Percentiles rank a stretch among this genome's conserved stretches.
Evolutionary conservation across 2,329 filamentous ascomycete species (phyloP).

Genomic region (Diaporthe sp.): DNA sequence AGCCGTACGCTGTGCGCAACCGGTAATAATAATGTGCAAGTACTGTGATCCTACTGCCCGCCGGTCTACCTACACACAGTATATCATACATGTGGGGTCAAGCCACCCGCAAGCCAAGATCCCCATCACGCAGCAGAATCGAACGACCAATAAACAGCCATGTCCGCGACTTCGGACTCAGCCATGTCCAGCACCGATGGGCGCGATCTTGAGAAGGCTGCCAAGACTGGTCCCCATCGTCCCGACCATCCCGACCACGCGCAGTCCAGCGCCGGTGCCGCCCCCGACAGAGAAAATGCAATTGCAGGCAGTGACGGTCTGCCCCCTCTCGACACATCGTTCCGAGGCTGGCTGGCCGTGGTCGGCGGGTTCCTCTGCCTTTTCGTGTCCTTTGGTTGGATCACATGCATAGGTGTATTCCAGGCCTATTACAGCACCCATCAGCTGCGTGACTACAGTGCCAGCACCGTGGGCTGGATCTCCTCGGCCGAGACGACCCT

Average conservation of each 20-base stretch:
- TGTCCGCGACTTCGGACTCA: neutral
- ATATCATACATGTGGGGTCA: neutral
- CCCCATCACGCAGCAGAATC: neutral
- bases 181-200: neutral
- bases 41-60: neutral
- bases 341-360: constrained; percentile 61
- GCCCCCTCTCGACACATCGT: constrained; percentile 63
- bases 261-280: neutral
- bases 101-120: neutral
- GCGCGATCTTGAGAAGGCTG: constrained; percentile 1
- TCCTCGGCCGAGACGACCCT: constrained; percentile 59
- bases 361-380: constrained; percentile 46
- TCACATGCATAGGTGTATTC: constrained; percentile 61
- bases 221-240: neutral
- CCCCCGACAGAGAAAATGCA: neutral
- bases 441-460: constrained; percentile 56
- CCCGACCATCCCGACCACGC: neutral
- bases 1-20: neutral
- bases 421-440: constrained; percentile 63
- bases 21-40: neutral
- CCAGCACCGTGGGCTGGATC: constrained; percentile 67
- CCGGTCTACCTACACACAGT: neutral
- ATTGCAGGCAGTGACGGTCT: constrained; percentile 45
- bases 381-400: constrained; percentile 51
- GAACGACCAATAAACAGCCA: neutral